Evolutionary conservation across 2,329 filamentous ascomycete species (phyloP).

Genomic region (Ophiostoma tasmaniense): DNA sequence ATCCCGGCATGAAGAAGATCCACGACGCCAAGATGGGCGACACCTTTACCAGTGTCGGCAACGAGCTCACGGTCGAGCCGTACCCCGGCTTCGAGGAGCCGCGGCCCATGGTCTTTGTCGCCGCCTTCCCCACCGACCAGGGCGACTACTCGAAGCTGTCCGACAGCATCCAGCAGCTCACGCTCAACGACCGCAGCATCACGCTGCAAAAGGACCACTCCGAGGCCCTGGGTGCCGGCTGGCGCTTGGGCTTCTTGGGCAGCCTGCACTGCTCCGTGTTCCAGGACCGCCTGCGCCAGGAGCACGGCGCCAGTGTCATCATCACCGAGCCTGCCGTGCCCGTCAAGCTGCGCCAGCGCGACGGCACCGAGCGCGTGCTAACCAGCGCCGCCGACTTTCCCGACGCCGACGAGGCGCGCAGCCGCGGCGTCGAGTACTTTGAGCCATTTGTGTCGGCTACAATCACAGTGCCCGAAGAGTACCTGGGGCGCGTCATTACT

Average conservation of each 20-base stretch:
- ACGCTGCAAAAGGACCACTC: conserved; percentile 91
- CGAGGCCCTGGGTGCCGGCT: conserved; percentile 86
- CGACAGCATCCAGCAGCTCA: conserved; percentile 88
- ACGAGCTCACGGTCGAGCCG: conserved; percentile 65
- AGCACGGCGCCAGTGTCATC: conserved; percentile 90
- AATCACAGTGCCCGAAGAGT: conserved; percentile 86
- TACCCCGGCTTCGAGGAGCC: conserved; percentile 93
- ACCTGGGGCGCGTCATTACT: conserved; percentile 89
- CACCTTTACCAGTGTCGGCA: conserved; percentile 78
- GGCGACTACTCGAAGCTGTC: conserved; percentile 77
- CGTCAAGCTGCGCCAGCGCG: conserved; percentile 71
- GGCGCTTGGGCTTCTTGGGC: conserved; percentile 90
- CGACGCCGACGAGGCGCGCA: conserved; percentile 46
- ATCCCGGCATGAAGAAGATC: conserved; percentile 94
- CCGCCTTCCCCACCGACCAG: conserved; percentile 89
- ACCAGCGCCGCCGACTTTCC: conserved; percentile 86
- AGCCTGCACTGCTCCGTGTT: conserved; percentile 98
- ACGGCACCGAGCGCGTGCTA: conserved; percentile 70
- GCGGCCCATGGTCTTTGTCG: conserved; percentile 98
- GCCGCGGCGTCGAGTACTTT: conserved; percentile 37
- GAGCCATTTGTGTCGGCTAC: conserved; percentile 70
- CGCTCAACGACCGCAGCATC: conserved; percentile 90
- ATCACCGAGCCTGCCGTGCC: conserved; percentile 94
- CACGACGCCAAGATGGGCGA: conserved; percentile 95
- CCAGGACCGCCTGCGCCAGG: conserved; percentile 86